Percentiles rank a stretch among this genome's conserved stretches.
These are phyloP conservation scores for Podospora pseudocomata DNA, from an alignment of 495 filamentous ascomycete genomes.

Conservation along the genomic window DNA sequence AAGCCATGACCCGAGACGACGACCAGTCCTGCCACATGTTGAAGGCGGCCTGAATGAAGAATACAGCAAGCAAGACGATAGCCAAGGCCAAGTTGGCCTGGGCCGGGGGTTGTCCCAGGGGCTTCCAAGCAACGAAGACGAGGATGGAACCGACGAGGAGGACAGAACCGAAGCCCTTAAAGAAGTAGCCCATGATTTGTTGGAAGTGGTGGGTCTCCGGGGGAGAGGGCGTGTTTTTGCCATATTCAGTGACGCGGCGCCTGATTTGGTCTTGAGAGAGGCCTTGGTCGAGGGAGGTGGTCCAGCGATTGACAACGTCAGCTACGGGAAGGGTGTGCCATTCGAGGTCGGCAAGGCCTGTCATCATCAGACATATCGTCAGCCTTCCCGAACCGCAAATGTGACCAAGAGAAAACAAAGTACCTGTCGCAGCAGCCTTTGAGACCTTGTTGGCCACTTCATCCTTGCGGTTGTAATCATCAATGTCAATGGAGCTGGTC, in stretches of 20 bases:
- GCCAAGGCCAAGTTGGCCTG: slow-evolving; percentile 63
- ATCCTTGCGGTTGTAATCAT: slow-evolving; percentile 44
- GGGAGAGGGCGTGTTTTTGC: slow-evolving; percentile 55
- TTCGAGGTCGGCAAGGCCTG: slow-evolving; percentile 13
- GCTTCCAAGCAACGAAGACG: slow-evolving; percentile 66
- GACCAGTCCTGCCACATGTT: slow-evolving; percentile 63
- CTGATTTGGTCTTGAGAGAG: slow-evolving; percentile 23
- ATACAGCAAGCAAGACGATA: slow-evolving; percentile 61
- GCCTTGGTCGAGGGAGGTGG: slow-evolving; percentile 39
- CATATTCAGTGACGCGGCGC: slow-evolving; percentile 19
- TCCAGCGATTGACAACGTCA: slow-evolving; percentile 53
- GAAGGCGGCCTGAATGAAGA: slow-evolving; percentile 66
- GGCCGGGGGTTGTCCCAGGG: slow-evolving; percentile 62
- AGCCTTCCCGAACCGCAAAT: background rate
- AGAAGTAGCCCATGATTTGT: slow-evolving; percentile 64
- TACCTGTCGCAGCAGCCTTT: slow-evolving; percentile 43
- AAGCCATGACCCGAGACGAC: slow-evolving; percentile 60
- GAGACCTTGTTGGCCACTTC: slow-evolving; percentile 40
- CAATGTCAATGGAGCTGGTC: slow-evolving; percentile 49
- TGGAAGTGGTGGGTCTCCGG: slow-evolving; percentile 54
- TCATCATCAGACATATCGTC: background rate
- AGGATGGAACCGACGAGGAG: slow-evolving; percentile 60
- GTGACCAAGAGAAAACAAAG: background rate
- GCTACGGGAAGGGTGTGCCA: slow-evolving; percentile 43
- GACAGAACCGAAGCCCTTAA: slow-evolving; percentile 65